phyloP scores from a whole-genome alignment of 2,329 filamentous ascomycete genomes.

The Pseudogymnoascus sp. region DNA sequence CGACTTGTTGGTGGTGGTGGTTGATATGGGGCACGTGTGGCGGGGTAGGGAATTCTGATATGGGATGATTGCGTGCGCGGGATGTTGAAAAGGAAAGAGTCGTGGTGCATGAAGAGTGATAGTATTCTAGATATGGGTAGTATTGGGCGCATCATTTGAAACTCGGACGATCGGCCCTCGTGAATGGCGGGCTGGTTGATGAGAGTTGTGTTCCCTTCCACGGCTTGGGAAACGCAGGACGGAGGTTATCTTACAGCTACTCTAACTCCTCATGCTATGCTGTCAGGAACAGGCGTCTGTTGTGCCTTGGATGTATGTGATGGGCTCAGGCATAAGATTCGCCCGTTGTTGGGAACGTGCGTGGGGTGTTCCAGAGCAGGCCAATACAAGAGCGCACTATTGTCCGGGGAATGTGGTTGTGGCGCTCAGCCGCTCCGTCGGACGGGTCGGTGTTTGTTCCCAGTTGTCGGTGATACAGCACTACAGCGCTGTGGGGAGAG shows the following conservation, averaged over 20 bases:
- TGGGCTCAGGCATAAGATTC: background rate
- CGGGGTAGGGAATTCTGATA: background rate
- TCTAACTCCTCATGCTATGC: background rate
- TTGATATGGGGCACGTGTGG: background rate
- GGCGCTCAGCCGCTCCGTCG: background rate
- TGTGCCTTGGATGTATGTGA: no score
- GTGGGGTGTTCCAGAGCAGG: background rate
- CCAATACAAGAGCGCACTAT: background rate
- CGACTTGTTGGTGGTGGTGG: no score
- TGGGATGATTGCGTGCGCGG: background rate
- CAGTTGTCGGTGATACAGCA: background rate
- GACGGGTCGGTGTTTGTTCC: background rate
- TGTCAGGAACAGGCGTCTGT: background rate
- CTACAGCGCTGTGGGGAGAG: no score
- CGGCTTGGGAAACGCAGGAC: background rate
- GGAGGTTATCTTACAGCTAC: background rate
- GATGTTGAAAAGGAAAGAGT: background rate
- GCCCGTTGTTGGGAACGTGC: background rate
- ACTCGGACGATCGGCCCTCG: background rate
- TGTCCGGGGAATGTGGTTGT: background rate
- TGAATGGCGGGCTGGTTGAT: background rate
- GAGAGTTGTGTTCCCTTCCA: background rate
- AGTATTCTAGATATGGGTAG: background rate
- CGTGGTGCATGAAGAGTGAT: background rate
- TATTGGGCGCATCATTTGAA: background rate